Base-by-base conservation (phyloP, 2,329 filamentous ascomycete genomes). In the Pseudogymnoascus verrucosus region DNA sequence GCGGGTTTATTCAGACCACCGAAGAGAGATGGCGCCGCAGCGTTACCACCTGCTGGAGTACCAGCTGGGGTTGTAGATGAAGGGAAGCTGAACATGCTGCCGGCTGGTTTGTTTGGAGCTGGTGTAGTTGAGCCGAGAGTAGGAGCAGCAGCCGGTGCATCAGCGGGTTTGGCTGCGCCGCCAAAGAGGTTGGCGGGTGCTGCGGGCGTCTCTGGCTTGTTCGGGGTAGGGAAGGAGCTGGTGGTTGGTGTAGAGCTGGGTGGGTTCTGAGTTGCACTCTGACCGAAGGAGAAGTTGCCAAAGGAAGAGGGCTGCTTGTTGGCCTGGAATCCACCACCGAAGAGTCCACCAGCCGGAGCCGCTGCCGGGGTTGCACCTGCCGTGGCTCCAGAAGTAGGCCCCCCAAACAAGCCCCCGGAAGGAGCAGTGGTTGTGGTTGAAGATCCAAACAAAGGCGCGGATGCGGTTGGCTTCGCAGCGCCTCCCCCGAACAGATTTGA, bases 311-410 rank as follows among this genome's bases (percentile, higher is more conserved):
- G 62, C 16, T 19, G 4, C 66, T 37, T n/a, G 70, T 62, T 4
- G 69, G 62, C 62, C 19, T 61, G 65, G 26, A 34, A 59, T 12
- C 54, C 54, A 21, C 54, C 62, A 10, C 69, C 68, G 62, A 77
- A 77, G 37, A 77, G 51, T 60, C 69, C 67, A 19, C 71, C 69
- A 60, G 71, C 54, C 60, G 70, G 67, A 36, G 71, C 67, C 3
- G 73, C 68, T 62, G 65, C 65, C 19, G 63, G 57, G 61, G 39
- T 64, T 44, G 28, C 54, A 37, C 36, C 36, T 60, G 31, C 54
- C 10, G 11, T 37, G 62, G 34, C 23, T 3, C 54, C 54, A 42
- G 36, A 36, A n/a, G 31, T 19, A n/a, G 60, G 60, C 5, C 62
- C 23, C 4, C 69, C 67, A 63, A 71, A 70, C 5, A 69, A 40